Percentiles rank a stretch among this genome's conserved stretches.
These are phyloP conservation scores for Chrysanthemum lavandulifolium DNA, from an alignment of 129 eudicot genomes.

Conservation along the genomic window DNA sequence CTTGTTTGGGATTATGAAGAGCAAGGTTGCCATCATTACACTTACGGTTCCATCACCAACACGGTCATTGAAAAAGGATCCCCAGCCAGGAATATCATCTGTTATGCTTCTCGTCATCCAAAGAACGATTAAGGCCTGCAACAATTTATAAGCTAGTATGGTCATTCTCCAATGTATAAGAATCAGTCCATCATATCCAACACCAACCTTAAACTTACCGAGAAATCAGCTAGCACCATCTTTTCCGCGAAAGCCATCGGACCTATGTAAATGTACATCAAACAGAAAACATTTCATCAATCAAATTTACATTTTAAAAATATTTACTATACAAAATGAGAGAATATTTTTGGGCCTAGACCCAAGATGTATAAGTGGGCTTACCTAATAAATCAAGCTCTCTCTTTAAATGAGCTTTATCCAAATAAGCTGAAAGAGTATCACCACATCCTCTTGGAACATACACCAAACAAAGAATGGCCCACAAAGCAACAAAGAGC, in stretches of 20 bases:
- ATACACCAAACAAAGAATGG: conserved; percentile 57
- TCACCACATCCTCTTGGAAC: conserved; percentile 37
- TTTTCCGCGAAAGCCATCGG: conserved; percentile 95
- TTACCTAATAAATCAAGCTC: conserved; percentile 81
- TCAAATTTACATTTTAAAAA: background rate
- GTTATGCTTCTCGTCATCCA: conserved; percentile 97
- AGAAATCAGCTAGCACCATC: conserved; percentile 65
- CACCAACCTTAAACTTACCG: conserved; percentile 36
- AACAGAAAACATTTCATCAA: background rate
- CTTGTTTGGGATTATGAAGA: conserved; percentile 85
- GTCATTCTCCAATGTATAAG: background rate
- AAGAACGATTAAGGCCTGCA: conserved; percentile 53
- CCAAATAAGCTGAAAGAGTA: conserved; percentile 57
- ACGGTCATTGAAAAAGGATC: conserved; percentile 62
- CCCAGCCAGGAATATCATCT: conserved; percentile 91
- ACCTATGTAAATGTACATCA: conserved; percentile 36
- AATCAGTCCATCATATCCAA: background rate
- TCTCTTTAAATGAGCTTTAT: conserved; percentile 63
- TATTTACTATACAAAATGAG: background rate
- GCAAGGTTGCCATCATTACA: conserved; percentile 84
- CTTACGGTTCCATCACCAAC: conserved; percentile 95
- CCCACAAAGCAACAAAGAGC: conserved; percentile 66
- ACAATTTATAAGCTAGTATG: background rate
- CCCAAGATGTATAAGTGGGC: background rate
- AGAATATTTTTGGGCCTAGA: background rate